A percentile compares a stretch with the other conserved stretches of the same genome.
Evolutionary conservation across 2,329 filamentous ascomycete genomes (phyloP).

Genomic region (Pleomassaria siparia): DNA sequence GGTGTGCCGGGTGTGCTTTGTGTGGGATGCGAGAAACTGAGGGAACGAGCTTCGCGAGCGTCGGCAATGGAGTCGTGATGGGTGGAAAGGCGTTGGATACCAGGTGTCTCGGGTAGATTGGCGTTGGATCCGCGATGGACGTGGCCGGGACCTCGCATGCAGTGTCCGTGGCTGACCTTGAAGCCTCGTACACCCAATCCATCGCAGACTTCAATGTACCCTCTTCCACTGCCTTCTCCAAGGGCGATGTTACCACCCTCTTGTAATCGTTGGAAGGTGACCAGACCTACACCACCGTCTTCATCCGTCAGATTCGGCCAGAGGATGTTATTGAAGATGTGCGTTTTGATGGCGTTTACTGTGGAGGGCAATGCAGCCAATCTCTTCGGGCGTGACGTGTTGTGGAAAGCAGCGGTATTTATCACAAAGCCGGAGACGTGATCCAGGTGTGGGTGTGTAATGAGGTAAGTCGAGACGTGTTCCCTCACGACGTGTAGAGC

Average conservation of each 20-base stretch:
- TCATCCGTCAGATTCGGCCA: constrained; percentile 98
- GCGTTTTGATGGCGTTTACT: constrained; percentile 87
- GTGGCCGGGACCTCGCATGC: constrained; percentile 63
- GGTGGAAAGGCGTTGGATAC: constrained; percentile 21
- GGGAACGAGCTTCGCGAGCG: constrained; percentile 30
- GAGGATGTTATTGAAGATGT: constrained; percentile 97
- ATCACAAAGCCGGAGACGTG: constrained; percentile 90
- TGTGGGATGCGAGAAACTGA: constrained; percentile 37
- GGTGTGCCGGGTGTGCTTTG: constrained; percentile 42
- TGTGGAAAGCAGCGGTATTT: constrained; percentile 85
- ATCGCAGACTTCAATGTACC: constrained; percentile 86
- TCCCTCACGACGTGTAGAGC: constrained; percentile 76
- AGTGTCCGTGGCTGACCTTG: constrained; percentile 86
- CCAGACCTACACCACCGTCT: constrained; percentile 87
- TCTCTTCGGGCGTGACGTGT: constrained; percentile 75
- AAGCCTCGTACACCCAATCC: constrained; percentile 87
- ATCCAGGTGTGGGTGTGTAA: constrained; percentile 97
- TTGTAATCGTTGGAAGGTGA: constrained; percentile 85
- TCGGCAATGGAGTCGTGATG: constrained; percentile 22
- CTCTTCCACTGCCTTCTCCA: constrained; percentile 75
- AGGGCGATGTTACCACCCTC: constrained; percentile 86
- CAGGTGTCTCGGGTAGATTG: constrained; percentile 39
- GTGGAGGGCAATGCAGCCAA: constrained; percentile 84
- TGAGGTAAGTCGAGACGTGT: constrained; percentile 83
- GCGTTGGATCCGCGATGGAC: constrained; percentile 48